Conservation (phyloP, 2,329 filamentous ascomycete genomes). For the Zopfia rhizophila region DNA sequence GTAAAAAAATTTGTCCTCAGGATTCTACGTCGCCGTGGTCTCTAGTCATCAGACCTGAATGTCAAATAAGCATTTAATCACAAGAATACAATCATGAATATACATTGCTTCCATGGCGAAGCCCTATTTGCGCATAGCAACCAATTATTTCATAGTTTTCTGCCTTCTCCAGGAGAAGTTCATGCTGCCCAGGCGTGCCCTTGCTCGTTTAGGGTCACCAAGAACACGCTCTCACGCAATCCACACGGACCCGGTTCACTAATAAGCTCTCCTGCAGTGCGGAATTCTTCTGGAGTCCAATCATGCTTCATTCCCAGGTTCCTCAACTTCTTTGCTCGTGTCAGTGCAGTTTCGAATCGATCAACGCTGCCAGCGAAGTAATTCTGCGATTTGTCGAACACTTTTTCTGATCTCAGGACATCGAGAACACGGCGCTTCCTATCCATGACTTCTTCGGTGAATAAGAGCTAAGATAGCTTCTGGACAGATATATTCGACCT, state of each 20-base stretch:
- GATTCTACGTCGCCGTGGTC: constrained; percentile 78
- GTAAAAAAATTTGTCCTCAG: constrained; percentile 78
- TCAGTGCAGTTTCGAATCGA: constrained; percentile 75
- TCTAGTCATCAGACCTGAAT: constrained; percentile 66
- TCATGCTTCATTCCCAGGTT: constrained; percentile 73
- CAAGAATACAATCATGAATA: constrained; percentile 74
- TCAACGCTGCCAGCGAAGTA: constrained; percentile 77
- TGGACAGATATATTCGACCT: constrained; percentile 74
- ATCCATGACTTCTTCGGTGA: constrained; percentile 72
- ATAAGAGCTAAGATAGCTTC: constrained; percentile 74
- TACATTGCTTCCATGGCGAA: constrained; percentile 83
- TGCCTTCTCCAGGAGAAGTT: constrained; percentile 75
- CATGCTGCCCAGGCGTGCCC: constrained; percentile 77
- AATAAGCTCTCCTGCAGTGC: constrained; percentile 73
- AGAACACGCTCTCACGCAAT: constrained; percentile 76
- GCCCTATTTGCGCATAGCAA: constrained; percentile 83
- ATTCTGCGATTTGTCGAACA: constrained; percentile 83
- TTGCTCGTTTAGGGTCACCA: constrained; percentile 76
- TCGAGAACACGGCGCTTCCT: constrained; percentile 69
- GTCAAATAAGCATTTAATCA: constrained; percentile 60
- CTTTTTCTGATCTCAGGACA: constrained; percentile 72
- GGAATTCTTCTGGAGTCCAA: constrained; percentile 73
- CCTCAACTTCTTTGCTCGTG: constrained; percentile 74
- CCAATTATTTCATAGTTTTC: constrained; percentile 77
- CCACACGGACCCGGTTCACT: constrained; percentile 79